Conservation (phyloP, 108 stramenopile species). For the Skeletonema tropicum region DNA sequence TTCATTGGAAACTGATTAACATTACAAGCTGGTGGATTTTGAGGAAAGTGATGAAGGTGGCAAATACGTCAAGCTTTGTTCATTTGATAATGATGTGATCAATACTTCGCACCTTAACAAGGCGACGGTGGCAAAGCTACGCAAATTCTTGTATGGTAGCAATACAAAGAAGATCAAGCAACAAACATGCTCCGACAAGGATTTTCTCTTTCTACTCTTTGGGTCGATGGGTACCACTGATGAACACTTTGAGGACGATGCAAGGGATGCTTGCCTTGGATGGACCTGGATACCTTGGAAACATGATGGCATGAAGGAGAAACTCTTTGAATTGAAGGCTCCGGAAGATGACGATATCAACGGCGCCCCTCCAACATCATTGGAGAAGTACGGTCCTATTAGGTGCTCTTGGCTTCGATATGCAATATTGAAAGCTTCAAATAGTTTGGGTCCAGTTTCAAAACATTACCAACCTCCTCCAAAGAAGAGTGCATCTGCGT, state of each 20-base stretch:
- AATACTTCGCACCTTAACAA: constrained; percentile 28
- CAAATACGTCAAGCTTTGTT: constrained; percentile 20
- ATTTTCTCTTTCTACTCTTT: constrained; percentile 23
- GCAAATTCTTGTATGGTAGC: constrained; percentile 21
- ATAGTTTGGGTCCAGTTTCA: constrained; percentile 15
- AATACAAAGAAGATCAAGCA: constrained; percentile 12
- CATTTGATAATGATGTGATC: constrained; percentile 12
- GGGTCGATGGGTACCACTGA: constrained; percentile 32
- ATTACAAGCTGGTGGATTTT: constrained; percentile 16
- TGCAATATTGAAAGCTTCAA: constrained; percentile 9
- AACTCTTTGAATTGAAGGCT: constrained; percentile 15
- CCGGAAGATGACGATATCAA: not conserved
- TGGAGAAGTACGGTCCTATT: constrained; percentile 13
- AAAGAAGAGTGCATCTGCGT: not conserved
- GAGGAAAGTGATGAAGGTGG: constrained; percentile 9
- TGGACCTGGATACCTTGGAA: not conserved
- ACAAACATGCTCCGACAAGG: constrained; percentile 14
- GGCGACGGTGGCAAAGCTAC: constrained; percentile 5
- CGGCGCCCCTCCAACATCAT: constrained; percentile 3
- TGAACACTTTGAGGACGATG: not conserved
- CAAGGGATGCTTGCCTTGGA: constrained; percentile 4
- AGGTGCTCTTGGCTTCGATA: constrained; percentile 23
- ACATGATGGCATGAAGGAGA: constrained; percentile 8
- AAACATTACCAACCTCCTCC: constrained; percentile 13
- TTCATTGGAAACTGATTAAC: not conserved